Percentiles rank a stretch among this genome's conserved stretches.
phyloP scores from a whole-genome alignment of 1,139 yeast genomes.

The Pichia sp. region DNA sequence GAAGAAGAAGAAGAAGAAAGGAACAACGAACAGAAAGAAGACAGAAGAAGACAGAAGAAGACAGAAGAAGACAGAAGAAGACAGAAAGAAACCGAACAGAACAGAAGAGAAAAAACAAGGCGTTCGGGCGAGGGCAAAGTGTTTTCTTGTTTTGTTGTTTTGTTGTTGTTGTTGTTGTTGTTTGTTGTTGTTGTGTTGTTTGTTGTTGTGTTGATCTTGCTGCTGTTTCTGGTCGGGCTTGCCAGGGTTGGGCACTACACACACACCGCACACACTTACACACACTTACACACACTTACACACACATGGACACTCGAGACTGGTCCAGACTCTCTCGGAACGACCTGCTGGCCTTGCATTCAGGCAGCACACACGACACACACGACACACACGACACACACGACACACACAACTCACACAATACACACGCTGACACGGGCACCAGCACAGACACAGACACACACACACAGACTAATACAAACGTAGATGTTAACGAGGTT shows the following conservation, averaged over 20 bases:
- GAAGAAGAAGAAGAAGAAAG: background rate
- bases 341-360: no score
- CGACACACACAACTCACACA: no score
- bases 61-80: background rate
- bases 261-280: no score
- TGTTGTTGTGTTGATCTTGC: no score
- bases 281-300: no score
- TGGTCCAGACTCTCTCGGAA: no score
- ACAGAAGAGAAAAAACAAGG: no score
- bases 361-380: background rate
- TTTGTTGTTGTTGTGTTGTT: background rate
- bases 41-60: background rate
- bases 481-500: constrained; percentile 5
- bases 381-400: background rate
- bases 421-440: background rate
- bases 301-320: no score
- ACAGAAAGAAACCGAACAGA: no score
- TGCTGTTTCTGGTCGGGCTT: no score
- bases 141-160: background rate
- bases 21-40: no score
- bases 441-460: background rate
- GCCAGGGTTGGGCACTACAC: no score
- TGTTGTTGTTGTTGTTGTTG: background rate
- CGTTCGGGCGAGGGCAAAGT: background rate
- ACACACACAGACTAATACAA: background rate